Evolutionary conservation across 352 stramenopile genomes (phyloP).

Genomic region (Thraustochytrium aureum): DNA sequence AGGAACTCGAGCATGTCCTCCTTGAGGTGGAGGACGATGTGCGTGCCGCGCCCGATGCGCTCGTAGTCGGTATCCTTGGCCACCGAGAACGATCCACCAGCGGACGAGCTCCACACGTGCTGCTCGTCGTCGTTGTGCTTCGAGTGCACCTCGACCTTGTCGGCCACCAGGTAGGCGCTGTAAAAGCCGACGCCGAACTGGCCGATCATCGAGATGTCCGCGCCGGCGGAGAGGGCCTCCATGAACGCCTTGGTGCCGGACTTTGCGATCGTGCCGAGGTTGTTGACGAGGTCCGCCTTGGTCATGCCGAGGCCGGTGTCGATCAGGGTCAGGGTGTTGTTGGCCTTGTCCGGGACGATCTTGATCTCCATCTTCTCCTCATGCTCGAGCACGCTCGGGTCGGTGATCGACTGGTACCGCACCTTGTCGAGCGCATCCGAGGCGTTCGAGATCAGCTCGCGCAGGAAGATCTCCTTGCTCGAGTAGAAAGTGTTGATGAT

Average conservation of each 20-base stretch:
- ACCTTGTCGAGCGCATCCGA: conserved; percentile 98
- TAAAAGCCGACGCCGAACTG: conserved; percentile 99
- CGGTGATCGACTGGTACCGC: conserved; percentile 94
- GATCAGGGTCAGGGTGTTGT: conserved; percentile 98
- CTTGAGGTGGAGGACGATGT: conserved; percentile 97
- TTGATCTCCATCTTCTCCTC: conserved; percentile 98
- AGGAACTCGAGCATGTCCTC: conserved; percentile 99
- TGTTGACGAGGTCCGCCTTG: conserved; percentile 99
- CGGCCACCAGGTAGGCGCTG: conserved; percentile 98
- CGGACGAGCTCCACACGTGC: conserved; percentile 96
- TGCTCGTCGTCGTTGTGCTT: conserved; percentile 99
- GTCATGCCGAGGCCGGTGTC: conserved; percentile 99
- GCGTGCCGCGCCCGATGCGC: conserved; percentile 80
- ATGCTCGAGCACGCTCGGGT: conserved; percentile 90
- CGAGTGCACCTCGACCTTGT: conserved; percentile 97
- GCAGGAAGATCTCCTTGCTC: conserved; percentile 99
- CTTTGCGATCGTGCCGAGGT: conserved; percentile 99
- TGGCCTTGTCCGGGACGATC: conserved; percentile 98
- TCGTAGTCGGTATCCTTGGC: conserved; percentile 67
- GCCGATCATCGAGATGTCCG: conserved; percentile 99
- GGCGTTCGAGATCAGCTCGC: conserved; percentile 89
- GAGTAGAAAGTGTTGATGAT: conserved; percentile 98
- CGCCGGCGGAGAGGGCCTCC: conserved; percentile 95
- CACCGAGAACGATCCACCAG: conserved; percentile 97
- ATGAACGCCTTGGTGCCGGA: conserved; percentile 99